Conservation (phyloP, 1,284 basidiomycete species). For the Melampsora abietis-canadensis region DNA sequence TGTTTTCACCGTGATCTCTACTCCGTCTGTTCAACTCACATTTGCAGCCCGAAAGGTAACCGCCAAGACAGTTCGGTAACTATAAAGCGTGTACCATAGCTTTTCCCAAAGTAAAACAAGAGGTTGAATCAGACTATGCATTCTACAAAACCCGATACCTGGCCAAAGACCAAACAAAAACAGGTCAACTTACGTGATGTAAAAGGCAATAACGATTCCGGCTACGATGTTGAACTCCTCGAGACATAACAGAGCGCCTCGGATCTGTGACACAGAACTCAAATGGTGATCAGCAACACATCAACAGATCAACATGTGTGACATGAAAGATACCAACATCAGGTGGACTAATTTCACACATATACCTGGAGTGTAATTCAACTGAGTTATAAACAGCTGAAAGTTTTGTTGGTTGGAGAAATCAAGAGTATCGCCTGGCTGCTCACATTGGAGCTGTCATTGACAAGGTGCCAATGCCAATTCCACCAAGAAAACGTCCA, state of each 20-base stretch:
- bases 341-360: constrained; percentile 40
- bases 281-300: background rate
- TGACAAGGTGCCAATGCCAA: constrained; percentile 46
- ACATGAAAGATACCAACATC: constrained; percentile 5
- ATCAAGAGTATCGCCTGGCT: background rate
- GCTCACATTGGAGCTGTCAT: constrained; percentile 45
- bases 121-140: background rate
- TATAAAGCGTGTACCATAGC: constrained; percentile 44
- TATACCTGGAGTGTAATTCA: constrained; percentile 18
- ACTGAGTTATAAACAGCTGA: background rate
- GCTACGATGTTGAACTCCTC: constrained; percentile 45
- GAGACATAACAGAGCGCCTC: constrained; percentile 42
- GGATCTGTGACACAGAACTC: constrained; percentile 25
- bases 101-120: constrained; percentile 12
- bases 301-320: background rate
- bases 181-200: constrained; percentile 28
- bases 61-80: constrained; percentile 43
- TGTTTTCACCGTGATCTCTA: no score
- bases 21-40: constrained; percentile 7
- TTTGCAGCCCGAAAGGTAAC: constrained; percentile 47
- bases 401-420: background rate
- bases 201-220: constrained; percentile 47
- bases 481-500: constrained; percentile 48
- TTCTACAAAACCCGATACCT: background rate
- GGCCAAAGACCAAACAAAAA: background rate